A percentile compares a stretch with the other conserved stretches of the same genome.
Conservation (phyloP, 768 basidiomycete species). For the Hysterangium stoloniferum region DNA sequence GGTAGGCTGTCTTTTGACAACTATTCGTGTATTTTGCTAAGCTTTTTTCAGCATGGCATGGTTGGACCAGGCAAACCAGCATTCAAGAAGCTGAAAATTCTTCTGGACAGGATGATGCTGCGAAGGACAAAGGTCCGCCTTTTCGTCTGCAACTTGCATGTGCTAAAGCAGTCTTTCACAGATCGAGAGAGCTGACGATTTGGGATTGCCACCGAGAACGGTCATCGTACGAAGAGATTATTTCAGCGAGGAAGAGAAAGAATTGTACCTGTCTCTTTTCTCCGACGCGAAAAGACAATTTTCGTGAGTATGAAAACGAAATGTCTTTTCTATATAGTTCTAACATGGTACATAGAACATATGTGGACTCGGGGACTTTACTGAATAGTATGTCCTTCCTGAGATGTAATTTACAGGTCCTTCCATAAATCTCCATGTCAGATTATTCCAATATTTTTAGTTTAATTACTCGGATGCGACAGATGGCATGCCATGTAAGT, state of each 20-base stretch:
- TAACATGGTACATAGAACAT: constrained; percentile 44
- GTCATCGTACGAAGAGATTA: constrained; percentile 84
- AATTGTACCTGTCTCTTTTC: constrained; percentile 86
- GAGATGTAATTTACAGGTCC: constrained; percentile 8
- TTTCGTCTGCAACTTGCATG: not conserved
- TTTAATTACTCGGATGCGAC: constrained; percentile 90
- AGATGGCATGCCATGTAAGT: constrained; percentile 75
- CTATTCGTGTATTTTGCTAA: not conserved
- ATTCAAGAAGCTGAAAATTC: constrained; percentile 86
- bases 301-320: constrained; percentile 21
- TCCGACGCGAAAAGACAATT: constrained; percentile 91
- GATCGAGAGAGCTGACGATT: constrained; percentile 93
- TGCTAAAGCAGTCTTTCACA: constrained; percentile 29
- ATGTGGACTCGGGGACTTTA: constrained; percentile 82
- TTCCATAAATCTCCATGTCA: constrained; percentile 20
- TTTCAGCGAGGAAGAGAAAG: constrained; percentile 96
- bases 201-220: constrained; percentile 88
- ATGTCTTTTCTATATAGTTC: not conserved
- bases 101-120: constrained; percentile 94
- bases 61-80: constrained; percentile 67
- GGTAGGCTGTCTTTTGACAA: constrained; percentile 7
- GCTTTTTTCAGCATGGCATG: constrained; percentile 50
- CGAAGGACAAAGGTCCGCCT: constrained; percentile 67
- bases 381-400: constrained; percentile 72
- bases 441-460: constrained; percentile 90